Conservation (phyloP, 2,329 filamentous ascomycete species). For the Fusarium tuaranense region DNA sequence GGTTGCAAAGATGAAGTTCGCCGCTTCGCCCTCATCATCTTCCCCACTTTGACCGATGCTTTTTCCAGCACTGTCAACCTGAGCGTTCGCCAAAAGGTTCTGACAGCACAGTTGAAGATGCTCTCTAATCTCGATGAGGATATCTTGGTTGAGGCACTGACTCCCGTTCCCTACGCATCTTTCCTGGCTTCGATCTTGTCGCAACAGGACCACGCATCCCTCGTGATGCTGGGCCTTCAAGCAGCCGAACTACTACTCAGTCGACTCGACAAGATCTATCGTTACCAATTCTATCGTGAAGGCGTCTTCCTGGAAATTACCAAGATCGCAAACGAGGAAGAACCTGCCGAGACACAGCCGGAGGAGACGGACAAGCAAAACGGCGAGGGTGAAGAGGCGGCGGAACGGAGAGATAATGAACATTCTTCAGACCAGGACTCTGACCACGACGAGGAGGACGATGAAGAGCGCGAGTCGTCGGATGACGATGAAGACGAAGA, state of each 20-base stretch:
- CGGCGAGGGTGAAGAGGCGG: conserved; percentile 42
- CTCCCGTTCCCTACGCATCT: conserved; percentile 92
- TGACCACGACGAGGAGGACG: conserved; percentile 43
- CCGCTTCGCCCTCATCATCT: conserved; percentile 91
- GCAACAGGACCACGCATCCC: conserved; percentile 89
- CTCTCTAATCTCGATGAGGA: conserved; percentile 90
- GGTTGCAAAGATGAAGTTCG: conserved; percentile 89
- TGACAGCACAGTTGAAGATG: conserved; percentile 98
- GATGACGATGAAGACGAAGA: conserved; percentile 64
- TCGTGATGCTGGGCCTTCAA: conserved; percentile 89
- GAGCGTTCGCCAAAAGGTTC: conserved; percentile 92
- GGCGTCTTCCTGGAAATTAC: conserved; percentile 93
- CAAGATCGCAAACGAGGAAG: conserved; percentile 74
- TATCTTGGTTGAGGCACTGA: conserved; percentile 87
- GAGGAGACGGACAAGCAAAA: conserved; percentile 32
- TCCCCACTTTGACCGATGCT: conserved; percentile 94
- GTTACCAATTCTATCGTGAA: conserved; percentile 96
- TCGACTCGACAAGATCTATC: conserved; percentile 87
- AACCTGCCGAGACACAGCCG: conserved; percentile 35
- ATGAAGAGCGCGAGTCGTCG: conserved; percentile 53
- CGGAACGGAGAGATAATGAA: conserved; percentile 45
- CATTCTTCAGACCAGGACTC: conserved; percentile 47
- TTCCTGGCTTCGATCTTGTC: conserved; percentile 95
- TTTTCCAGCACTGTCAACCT: conserved; percentile 98
- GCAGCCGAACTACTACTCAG: conserved; percentile 89